Base-by-base conservation (phyloP, 352 stramenopile genomes). In the Blastocystis sp. region DNA sequence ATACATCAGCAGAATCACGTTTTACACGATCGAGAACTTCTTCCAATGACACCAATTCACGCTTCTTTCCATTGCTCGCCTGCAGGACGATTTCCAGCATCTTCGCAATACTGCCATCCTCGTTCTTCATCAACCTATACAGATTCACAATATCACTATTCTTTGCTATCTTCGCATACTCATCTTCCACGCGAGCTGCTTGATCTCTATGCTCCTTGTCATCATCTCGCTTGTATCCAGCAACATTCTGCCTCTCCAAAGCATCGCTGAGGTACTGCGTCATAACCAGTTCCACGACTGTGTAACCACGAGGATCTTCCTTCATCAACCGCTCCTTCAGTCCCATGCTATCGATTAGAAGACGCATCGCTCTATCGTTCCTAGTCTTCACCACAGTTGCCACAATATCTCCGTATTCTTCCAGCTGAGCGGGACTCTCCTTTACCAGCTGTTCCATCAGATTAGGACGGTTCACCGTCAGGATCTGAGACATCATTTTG, bases 241-340 rank as follows among this genome's bases (percentile, higher is more conserved):
- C 8, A 47, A 68, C 29, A 4, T 2, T 53, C 18, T 39, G 53
- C 3, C 20, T 15, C 3, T 23, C 23, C 6, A 47, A 26, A n/a
- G 41, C 23, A 11, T 47, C 26, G 18, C 66, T n/a, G 45, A 84
- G 64, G 56, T 84, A 84, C 47, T 84, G 37, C 45, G 53, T 45
- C 73, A 84, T 84, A 50, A 84, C 73, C 29, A 13, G 23, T 34
- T 84, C 73, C 8, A 84, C 54, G 15, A 84, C 53, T 26, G 73
- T 84, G 73, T 84, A 84, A n/a, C 73, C 73, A 23, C 41, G n/a
- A 43, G 47, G 15, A 53, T 84, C 53, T 55, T 84, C 73, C 37
- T 84, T 61, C 73, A 84, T 84, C 15, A 84, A 15, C 20, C 68
- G 2, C 0, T 18, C 26, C 53, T 61, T 56, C 50, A 84, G 41